Base-by-base conservation (phyloP, 305 asterid species). In the Fraxinus albicans region DNA sequence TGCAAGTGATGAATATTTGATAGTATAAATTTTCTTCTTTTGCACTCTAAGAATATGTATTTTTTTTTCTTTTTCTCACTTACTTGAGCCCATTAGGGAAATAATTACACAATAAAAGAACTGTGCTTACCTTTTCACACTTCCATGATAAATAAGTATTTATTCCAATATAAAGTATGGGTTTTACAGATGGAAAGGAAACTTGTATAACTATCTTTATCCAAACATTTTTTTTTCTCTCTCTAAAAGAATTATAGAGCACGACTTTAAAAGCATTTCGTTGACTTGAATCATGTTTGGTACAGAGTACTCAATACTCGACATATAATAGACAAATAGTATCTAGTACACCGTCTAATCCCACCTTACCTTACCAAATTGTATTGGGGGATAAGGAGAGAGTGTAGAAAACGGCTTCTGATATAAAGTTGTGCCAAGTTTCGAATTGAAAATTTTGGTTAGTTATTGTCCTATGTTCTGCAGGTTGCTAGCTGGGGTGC, bases 401-500 rank as follows among this genome's bases (percentile, higher is more conserved):
- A 12, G 5, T 12, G 58, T 47, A n/a, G 25, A n/a, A n/a, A 55
- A 6, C 2, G 7, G 63, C 63, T 53, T 53, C 63, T 5, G 8
- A 53, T n/a, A 55, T 6, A n/a, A 55, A n/a, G 9, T 55, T n/a
- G 8, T 55, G 25, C 27, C 67, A 55, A 55, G 9, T 65, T 65
- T 65, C 5, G 34, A 23, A 25, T 65, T 31, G 35, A 25, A 65
- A 65, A 65, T 25, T 27, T 63, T 63, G 33, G 72, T 63, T 63
- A 63, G 31, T 63, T 63, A 63, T 63, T 63, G 33, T 72, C 10
- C 21, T 69, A 7, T 27, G 12, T 29, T 69, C 19, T 34, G 38
- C 77, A 96, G 99, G 99, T 96, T 58, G 99, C 99, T 0, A 96
- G 99, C 83, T 96, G 95, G 95, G 99, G 98, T 10, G 98, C 99